Evolutionary conservation across 768 basidiomycete genomes (phyloP), one percentile per base, ranked within the genome.

Genomic region (Coprinopsis cinerea): DNA sequence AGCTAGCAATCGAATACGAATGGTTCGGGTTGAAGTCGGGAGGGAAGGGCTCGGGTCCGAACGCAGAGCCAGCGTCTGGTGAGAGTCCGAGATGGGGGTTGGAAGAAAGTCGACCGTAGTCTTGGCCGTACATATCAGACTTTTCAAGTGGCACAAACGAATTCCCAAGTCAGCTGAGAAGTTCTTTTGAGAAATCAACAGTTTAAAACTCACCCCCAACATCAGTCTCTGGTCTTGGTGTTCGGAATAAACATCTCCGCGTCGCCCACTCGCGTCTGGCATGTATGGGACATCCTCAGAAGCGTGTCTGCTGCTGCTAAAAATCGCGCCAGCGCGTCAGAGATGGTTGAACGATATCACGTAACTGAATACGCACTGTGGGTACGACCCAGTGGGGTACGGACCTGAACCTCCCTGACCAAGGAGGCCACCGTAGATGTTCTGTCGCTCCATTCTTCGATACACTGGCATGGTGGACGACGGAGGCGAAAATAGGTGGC

Each of bases 391-490:
- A 13, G 44, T 18, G 44, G 18, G 27, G 28, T 28, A 15, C 32
- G 44, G 44, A 10, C 6, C 9, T 43, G 18, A 23, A 32, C 4
- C 4, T 4, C 17, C 25, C 5, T n/a, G 15, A 5, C 27, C 6
- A 28, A 30, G 44, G 15, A 28, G 14, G 7, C 44, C 44, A 10
- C 18, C 44, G 18, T 45, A 45, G 44, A 45, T 45, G 28, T n/a
- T 45, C 28, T 30, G 44, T 15, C 25, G 44, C 7, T 27, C 44
- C 28, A 32, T 27, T 45, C 27, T 28, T 5, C 44, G 25, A 45
- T 45, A 30, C 14, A 45, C 44, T 32, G 44, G 25, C 44, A 45
- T 45, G 44, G 44, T 45, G 25, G 28, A 17, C 4, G 44, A 10
- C 17, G 27, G 9, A 25, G 18, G 18, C 6, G 23, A 5, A 17